Conservation (phyloP, 495 filamentous ascomycete species). For the Tetracladium setigerum region DNA sequence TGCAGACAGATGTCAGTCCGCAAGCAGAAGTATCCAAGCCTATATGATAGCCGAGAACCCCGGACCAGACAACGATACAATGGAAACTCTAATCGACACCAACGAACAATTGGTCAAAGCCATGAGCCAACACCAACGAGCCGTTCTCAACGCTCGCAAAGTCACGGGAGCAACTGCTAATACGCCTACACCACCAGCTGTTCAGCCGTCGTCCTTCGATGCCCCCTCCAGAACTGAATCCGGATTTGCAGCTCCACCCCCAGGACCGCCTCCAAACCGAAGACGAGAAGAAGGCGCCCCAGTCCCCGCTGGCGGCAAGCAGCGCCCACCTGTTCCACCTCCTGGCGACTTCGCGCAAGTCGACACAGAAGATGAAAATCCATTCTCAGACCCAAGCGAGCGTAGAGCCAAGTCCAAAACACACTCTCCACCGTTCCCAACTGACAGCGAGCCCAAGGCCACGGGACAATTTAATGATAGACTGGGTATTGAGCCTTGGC, state of each 20-base stretch:
- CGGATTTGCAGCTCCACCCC: conserved; percentile 12
- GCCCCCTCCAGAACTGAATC: conserved; percentile 13
- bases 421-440: conserved; percentile 27
- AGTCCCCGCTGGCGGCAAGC: neutral
- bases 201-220: conserved; percentile 1
- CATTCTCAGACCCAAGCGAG: conserved; percentile 15
- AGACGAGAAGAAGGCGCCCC: neutral
- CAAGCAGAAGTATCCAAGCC: conserved; percentile 66
- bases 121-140: conserved; percentile 71
- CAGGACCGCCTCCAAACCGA: conserved; percentile 11
- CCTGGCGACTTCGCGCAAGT: conserved; percentile 19
- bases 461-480: conserved; percentile 35
- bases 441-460: conserved; percentile 25
- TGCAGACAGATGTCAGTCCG: conserved; percentile 73
- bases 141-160: conserved; percentile 66
- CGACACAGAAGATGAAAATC: conserved; percentile 14
- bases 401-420: neutral
- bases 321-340: conserved; percentile 15
- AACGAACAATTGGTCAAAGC: conserved; percentile 81
- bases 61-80: conserved; percentile 81
- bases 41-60: conserved; percentile 79
- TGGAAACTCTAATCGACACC: conserved; percentile 87
- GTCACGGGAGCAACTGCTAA: conserved; percentile 15
- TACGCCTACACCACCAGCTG: conserved; percentile 11
- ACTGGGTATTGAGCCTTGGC: conserved; percentile 44